Evolutionary conservation across 495 filamentous ascomycete species (phyloP), one percentile per base, ranked within the genome.

Genomic region (Zalerion maritima): DNA sequence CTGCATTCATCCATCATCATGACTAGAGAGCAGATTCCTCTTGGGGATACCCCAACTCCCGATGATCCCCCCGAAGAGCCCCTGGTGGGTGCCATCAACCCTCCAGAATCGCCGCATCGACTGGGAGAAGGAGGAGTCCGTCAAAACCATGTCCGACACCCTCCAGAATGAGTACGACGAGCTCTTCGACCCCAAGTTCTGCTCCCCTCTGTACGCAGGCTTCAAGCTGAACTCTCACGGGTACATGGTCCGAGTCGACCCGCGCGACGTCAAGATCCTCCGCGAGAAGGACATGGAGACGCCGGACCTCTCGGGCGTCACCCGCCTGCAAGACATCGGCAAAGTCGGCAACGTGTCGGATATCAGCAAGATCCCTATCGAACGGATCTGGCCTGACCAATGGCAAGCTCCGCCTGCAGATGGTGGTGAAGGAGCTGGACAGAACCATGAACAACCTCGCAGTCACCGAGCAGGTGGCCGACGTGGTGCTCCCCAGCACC

Each of bases 131-230:
- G 25, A 48, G 3, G 28, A 38, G 2, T 43, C 47, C 1, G 26
- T 38, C 6, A 35, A 36, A 10, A 40, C 52, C 32, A 29, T 57
- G 16, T 37, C 48, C 16, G 46, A 52, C 30, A 39, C 48, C 14
- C 44, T 57, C 6, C 52, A 57, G 44, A 55, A 49, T 13, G 52
- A 57, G 32, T 57, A 57, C 35, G 52, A 55, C 20, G 53, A 57
- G 37, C 47, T 55, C 12, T 57, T 57, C 27, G 54, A 57, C 44
- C 23, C 55, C 38, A 53, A 49, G 37, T 46, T 51, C 40, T 28
- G 46, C 22, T 51, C 51, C 8, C 37, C 52, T 12, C 40, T 57
- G 9, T 55, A 42, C 25, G 53, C 53, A 5, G 53, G 53, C 16
- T 30, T 51, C 4, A 43, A 46, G 38, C 36, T 57, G 29, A 54